phyloP scores from a whole-genome alignment of 2,329 filamentous ascomycete species.

The Pyrenophora teres region DNA sequence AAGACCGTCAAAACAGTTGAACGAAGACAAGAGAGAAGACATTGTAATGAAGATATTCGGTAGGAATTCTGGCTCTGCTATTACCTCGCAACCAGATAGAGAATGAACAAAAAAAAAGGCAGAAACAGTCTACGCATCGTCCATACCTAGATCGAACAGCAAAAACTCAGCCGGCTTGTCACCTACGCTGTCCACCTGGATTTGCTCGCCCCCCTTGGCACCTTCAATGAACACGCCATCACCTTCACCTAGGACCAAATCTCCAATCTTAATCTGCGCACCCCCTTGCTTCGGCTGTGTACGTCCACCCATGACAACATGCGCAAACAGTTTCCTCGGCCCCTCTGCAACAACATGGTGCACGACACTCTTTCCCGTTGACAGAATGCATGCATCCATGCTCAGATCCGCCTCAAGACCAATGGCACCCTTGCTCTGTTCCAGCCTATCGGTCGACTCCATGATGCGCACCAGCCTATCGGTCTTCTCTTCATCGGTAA shows the following conservation, averaged over 20 bases:
- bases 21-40: too few relatives aligned
- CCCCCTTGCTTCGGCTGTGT: slow-evolving; percentile 68
- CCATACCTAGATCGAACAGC: slow-evolving; percentile 55
- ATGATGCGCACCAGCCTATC: slow-evolving; percentile 75
- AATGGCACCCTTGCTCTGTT: slow-evolving; percentile 72
- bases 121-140: slow-evolving; percentile 19
- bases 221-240: slow-evolving; percentile 77
- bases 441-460: slow-evolving; percentile 68
- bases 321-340: slow-evolving; percentile 74
- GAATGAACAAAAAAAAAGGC: too few relatives aligned
- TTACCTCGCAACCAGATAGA: background rate
- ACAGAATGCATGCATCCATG: slow-evolving; percentile 78
- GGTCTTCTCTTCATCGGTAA: slow-evolving; percentile 73
- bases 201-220: slow-evolving; percentile 49
- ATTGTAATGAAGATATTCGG: too few relatives aligned
- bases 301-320: slow-evolving; percentile 70
- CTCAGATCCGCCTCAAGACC: slow-evolving; percentile 83
- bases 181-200: slow-evolving; percentile 55
- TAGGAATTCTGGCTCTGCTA: background rate
- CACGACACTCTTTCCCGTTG: slow-evolving; percentile 66
- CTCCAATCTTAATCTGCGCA: slow-evolving; percentile 71
- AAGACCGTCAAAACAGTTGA: too few relatives aligned
- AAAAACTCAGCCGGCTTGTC: slow-evolving; percentile 55
- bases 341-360: slow-evolving; percentile 73
- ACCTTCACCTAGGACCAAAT: slow-evolving; percentile 71